A percentile compares a stretch with the other conserved stretches of the same genome.
These are phyloP conservation scores for Hemileccinum rubropunctum DNA, from an alignment of 768 basidiomycete species.

Conservation along the genomic window DNA sequence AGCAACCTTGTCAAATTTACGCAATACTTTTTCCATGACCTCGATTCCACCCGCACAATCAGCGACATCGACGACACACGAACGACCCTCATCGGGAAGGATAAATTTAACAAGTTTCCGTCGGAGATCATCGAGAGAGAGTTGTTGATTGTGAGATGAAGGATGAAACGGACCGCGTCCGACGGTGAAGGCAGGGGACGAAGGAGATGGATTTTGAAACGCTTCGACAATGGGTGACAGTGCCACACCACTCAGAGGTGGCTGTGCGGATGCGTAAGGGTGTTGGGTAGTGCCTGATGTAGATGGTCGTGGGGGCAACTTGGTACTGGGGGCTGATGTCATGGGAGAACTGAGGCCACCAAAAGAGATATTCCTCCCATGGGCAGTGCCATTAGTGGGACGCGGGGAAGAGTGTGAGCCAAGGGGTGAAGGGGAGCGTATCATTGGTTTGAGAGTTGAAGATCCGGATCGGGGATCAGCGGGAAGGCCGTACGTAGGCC, in stretches of 20 bases:
- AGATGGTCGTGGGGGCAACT: slow-evolving; percentile 35
- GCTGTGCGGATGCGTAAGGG: slow-evolving; percentile 58
- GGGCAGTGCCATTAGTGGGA: slow-evolving; percentile 43
- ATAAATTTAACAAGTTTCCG: slow-evolving; percentile 87
- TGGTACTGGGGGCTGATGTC: slow-evolving; percentile 33
- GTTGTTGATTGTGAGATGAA: slow-evolving; percentile 37
- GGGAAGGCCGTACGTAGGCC: slow-evolving; percentile 55
- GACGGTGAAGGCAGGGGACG: slow-evolving; percentile 52
- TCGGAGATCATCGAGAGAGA: slow-evolving; percentile 74
- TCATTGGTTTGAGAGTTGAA: slow-evolving; percentile 38
- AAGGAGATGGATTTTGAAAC: slow-evolving; percentile 44
- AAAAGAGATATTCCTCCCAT: slow-evolving; percentile 52
- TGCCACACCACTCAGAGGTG: slow-evolving; percentile 37
- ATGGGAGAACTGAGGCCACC: slow-evolving; percentile 43
- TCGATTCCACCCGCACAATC: slow-evolving; percentile 82
- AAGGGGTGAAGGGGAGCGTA: slow-evolving; percentile 35
- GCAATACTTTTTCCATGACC: slow-evolving; percentile 83
- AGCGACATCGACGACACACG: slow-evolving; percentile 75
- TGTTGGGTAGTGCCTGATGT: slow-evolving; percentile 46
- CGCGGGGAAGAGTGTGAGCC: slow-evolving; percentile 30
- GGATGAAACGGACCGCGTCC: slow-evolving; percentile 62
- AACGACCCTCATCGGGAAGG: slow-evolving; percentile 76
- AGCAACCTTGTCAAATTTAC: slow-evolving; percentile 76
- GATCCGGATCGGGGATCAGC: slow-evolving; percentile 59
- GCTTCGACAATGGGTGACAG: slow-evolving; percentile 76